These are phyloP conservation scores for Pseudocohnilembus persalinus DNA, from an alignment of 169 alveolate genomes.

Conservation along the genomic window DNA sequence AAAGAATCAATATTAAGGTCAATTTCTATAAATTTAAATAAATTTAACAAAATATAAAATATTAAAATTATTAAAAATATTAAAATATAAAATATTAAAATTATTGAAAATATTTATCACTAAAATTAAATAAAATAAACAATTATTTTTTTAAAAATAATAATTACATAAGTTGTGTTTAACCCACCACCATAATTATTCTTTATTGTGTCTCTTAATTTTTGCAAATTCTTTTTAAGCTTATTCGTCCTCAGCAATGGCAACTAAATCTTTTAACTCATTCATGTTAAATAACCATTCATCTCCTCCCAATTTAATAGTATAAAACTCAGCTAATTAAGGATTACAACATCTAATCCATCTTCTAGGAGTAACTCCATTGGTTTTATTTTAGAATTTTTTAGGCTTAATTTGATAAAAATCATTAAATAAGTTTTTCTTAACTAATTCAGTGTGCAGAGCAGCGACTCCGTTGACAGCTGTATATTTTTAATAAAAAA, in stretches of 20 bases:
- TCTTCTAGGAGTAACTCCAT: constrained; percentile 95
- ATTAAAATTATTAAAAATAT: no score
- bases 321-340: constrained; percentile 84
- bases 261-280: constrained; percentile 70
- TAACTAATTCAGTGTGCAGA: constrained; percentile 89
- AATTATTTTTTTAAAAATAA: no score
- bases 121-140: no score
- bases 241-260: constrained; percentile 68
- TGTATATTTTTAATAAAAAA: not conserved
- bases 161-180: constrained; percentile 63
- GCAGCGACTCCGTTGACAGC: constrained; percentile 96
- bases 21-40: not conserved
- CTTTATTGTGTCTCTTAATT: constrained; percentile 81
- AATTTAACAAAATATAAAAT: no score
- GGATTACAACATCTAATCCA: constrained; percentile 86
- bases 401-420: constrained; percentile 85
- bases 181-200: constrained; percentile 81
- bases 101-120: no score
- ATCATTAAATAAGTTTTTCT: constrained; percentile 84
- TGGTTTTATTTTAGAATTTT: constrained; percentile 91
- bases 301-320: constrained; percentile 86
- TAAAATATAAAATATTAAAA: no score
- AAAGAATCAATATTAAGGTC: constrained; percentile 78
- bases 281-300: constrained; percentile 88
- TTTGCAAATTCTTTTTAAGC: constrained; percentile 80